Conservation (phyloP, 2,329 filamentous ascomycete genomes). For the Aspergillus pseudotamarii region DNA sequence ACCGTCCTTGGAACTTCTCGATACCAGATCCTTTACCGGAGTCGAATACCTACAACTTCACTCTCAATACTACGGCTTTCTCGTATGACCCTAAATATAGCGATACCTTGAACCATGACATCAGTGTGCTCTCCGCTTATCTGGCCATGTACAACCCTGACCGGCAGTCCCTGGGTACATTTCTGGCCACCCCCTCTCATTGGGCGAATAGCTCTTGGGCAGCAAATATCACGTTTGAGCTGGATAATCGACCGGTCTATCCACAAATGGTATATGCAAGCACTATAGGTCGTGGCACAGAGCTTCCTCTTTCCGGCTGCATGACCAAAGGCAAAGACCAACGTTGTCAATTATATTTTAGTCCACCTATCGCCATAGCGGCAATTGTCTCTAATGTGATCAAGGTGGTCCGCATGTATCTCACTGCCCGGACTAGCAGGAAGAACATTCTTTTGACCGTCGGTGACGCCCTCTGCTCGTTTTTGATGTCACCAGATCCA, state of each 20-base stretch:
- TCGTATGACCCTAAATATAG: not conserved
- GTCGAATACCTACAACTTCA: not conserved
- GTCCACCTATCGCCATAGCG: conserved; percentile 7
- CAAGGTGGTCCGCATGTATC: conserved; percentile 14
- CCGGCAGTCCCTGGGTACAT: not conserved
- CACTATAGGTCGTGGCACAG: not conserved
- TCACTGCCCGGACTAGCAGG: not conserved
- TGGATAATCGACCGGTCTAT: not conserved
- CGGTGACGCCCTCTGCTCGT: conserved; percentile 30
- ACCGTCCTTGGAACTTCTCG: not conserved
- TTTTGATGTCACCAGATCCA: conserved; percentile 17
- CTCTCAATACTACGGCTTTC: not conserved
- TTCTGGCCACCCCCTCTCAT: not conserved
- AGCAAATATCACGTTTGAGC: not conserved
- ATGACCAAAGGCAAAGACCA: conserved; percentile 8
- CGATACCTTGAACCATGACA: not conserved
- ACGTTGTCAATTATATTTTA: conserved; percentile 13
- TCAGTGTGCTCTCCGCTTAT: not conserved
- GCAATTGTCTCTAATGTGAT: conserved; percentile 9
- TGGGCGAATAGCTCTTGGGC: not conserved
- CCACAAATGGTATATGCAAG: no score
- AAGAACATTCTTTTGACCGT: conserved; percentile 20
- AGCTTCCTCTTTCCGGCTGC: conserved; percentile 4
- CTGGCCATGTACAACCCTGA: not conserved
- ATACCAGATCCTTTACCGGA: not conserved